Evolutionary conservation across 169 alveolate genomes (phyloP), one percentile per base, ranked within the genome.

Genomic region (Plasmodium malariae): DNA sequence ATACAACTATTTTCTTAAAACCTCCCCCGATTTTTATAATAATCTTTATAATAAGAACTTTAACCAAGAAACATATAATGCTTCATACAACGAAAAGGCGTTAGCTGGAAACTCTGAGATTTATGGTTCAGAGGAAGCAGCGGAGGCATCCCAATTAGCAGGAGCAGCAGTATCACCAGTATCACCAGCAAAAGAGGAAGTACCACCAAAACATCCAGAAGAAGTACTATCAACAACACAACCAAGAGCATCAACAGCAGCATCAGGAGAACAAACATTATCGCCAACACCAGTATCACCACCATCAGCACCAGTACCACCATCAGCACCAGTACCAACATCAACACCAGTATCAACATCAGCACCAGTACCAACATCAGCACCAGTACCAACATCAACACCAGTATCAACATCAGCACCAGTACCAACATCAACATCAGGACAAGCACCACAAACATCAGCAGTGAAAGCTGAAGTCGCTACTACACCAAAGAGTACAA

Each of bases 1-100:
- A 6, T 21, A 68, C 17, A 43, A 43, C 19, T 68, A 68, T 34
- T 68, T 34, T 21, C 36, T 68, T 19, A 68, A 68, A 3, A 26
- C 45, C 12, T 68, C 76, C 9, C 76, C 76, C 2, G 76, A 68
- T 19, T 43, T 68, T 32, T 68, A 68, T 37, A 0, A 17, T 14
- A 68, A 68, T 11, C 76, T 68, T 68, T 68, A 68, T 59, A 34
- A 36, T 17, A 68, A 37, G 2, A 43, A 43, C 32, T 32, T 37
- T 17, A 17, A 21, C 34, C 12, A 17, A 5, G 62, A 37, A 17
- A 34, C 17, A 1, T 21, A 19, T 1, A 32, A 43, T 0, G 57
- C n/a, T 9, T 19, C 11, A 68, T 45, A 19, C 32, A 11, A 24
- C 17, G 26, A 43, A 68, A 21, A 32, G 55, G 62, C 12, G 6